Evolutionary conservation across 139 green algal species (phyloP), one percentile per base, ranked within the genome.

Genomic region (Tetradesmus obliquus): DNA sequence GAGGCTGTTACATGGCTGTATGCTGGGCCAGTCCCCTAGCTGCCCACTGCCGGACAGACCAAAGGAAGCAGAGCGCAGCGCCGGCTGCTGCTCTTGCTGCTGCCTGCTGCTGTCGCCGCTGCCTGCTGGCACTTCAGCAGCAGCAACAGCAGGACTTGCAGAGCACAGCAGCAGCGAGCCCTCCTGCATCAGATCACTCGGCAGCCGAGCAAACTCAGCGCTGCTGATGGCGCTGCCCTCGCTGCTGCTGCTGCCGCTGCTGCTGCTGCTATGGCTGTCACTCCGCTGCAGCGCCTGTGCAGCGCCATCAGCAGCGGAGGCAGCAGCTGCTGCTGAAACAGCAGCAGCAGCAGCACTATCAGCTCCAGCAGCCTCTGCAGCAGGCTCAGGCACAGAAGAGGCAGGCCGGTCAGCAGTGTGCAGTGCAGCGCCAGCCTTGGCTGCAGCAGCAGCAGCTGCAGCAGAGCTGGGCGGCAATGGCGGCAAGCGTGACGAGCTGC

Each of bases 41-140:
- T 76, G 66, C 15, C 66, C 66, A 76, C 66, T 76, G 17, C 66
- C 66, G n/a, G 66, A 76, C 17, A 76, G 2, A 3, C 66, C 66
- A 3, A 76, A 6, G n/a, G 66, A 76, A 76, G 66, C 66, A 53
- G 3, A 82, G 2, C 76, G 76, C n/a, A n/a, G 54, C 76, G 19
- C 24, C 15, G 24, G 82, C 82, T 87, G 82, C 82, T 87, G 53
- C 82, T 45, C 12, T 45, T 69, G 82, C 82, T 72, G 82, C 54
- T 87, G 82, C 51, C 32, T n/a, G 10, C 45, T 85, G 80, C 80
- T 85, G 12, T 12, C 80, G 9, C 80, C 45, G 45, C 45, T 58
- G 79, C 84, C 24, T 54, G 74, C 74, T 51, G 22, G 19, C 45
- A 20, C 72, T n/a, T 5, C 69, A 79, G 69, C 69, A 82, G n/a